Base-by-base conservation (phyloP, 208 protist species). In the Plasmodiophora brassicae region DNA sequence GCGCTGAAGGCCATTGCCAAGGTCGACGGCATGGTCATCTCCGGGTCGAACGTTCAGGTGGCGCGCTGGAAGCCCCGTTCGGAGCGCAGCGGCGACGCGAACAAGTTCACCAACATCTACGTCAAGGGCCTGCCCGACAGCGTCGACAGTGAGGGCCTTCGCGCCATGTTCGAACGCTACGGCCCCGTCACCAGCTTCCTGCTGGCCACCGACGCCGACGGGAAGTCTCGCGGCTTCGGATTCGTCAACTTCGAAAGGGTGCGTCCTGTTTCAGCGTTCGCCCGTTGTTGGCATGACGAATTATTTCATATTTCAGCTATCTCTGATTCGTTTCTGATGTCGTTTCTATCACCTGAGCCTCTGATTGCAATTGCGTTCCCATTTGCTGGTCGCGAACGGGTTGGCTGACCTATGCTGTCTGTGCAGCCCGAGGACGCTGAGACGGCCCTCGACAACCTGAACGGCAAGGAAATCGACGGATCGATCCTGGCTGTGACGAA, bases 161-260 rank as follows among this genome's bases (percentile, higher is more conserved):
- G 84, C 71, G 88, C 22, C 10, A 93, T 97, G 84, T 98, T 99
- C 87, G 87, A 90, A 25, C 94, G 95, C 90, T 98, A 96, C 91
- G 98, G 98, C 86, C 93, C 93, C 60, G 97, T 99, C 90, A 97
- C 95, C 53, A 94, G 93, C 45, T 92, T 95, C 88, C 91, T 85
- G 32, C 71, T 95, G 22, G 91, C 98, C 0, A 95, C 95, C 53
- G 91, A 90, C 85, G 93, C 97, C 72, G 94, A 97, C 36, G 96
- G 95, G 46, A 97, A 94, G 46, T 97, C 94, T n/a, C 94, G 95
- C 5, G 95, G 97, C 83, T 99, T 99, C 88, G 98, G 96, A 87
- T 99, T 99, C 92, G 97, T 98, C 90, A 98, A 98, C 93, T 99
- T 98, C 93, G 93, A 96, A 89, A 95, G n/a, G n/a, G n/a, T n/a